Percentiles rank a stretch among this genome's conserved stretches.
Evolutionary conservation across 352 stramenopile genomes (phyloP).

Genomic region (Phytophthora crassamura): DNA sequence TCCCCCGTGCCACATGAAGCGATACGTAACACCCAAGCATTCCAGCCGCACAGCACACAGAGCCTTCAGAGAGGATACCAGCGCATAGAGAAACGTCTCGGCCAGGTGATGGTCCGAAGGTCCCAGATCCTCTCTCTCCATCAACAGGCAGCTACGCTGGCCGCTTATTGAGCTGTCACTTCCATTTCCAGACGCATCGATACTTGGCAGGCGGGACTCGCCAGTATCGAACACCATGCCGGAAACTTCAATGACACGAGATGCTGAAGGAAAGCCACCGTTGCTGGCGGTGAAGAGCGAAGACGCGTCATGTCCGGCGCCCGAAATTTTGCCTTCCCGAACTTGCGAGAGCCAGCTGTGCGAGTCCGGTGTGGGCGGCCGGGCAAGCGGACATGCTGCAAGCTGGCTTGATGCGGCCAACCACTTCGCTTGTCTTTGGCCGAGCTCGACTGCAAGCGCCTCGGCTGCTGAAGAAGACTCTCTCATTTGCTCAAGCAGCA

Average conservation of each 20-base stretch:
- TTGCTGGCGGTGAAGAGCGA: slow-evolving; percentile 24
- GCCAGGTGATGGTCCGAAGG: slow-evolving; percentile 43
- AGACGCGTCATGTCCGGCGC: slow-evolving; percentile 64
- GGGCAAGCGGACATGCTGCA: slow-evolving; percentile 59
- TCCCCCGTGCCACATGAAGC: slow-evolving; percentile 61
- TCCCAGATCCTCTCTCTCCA: slow-evolving; percentile 56
- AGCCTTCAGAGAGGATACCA: slow-evolving; percentile 64
- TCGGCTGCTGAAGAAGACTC: slow-evolving; percentile 36
- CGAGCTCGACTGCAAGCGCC: slow-evolving; percentile 32
- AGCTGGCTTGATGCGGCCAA: slow-evolving; percentile 76
- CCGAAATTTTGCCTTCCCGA: slow-evolving; percentile 80
- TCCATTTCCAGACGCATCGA: slow-evolving; percentile 11
- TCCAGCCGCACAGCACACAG: slow-evolving; percentile 59
- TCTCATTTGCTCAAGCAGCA: slow-evolving; percentile 39
- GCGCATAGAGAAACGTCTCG: slow-evolving; percentile 68
- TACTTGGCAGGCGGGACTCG: slow-evolving; percentile 31
- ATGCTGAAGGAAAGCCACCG: slow-evolving; percentile 40
- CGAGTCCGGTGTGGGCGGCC: slow-evolving; percentile 56
- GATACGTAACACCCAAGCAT: slow-evolving; percentile 57
- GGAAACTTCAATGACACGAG: slow-evolving; percentile 42
- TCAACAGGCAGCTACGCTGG: slow-evolving; percentile 41
- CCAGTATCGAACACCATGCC: slow-evolving; percentile 53
- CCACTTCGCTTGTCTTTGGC: slow-evolving; percentile 66
- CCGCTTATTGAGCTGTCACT: slow-evolving; percentile 12
- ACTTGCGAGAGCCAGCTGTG: slow-evolving; percentile 83